Conservation (phyloP, 2,329 filamentous ascomycete species). For the Diaporthe longicolla region DNA sequence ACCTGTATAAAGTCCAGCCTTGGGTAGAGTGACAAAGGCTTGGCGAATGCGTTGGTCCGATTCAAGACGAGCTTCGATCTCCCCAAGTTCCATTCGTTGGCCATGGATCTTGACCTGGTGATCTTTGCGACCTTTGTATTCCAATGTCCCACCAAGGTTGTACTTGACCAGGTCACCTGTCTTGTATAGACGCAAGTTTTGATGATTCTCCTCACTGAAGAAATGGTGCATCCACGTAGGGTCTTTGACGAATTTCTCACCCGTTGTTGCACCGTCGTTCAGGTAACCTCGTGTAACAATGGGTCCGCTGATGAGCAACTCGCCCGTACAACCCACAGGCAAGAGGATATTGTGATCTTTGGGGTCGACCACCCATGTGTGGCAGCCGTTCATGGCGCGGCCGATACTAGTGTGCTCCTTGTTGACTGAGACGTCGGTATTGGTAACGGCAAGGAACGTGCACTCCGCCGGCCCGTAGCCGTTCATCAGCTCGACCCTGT, state of each 20-base stretch:
- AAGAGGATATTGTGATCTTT: constrained; percentile 43
- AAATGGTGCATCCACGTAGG: background rate
- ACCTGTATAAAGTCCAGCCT: background rate
- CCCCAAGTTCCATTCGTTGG: constrained; percentile 62
- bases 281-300: constrained; percentile 60
- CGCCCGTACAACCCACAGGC: constrained; percentile 44
- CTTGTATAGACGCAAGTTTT: constrained; percentile 47
- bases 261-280: constrained; percentile 55
- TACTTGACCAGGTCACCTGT: constrained; percentile 58
- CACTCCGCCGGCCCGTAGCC: constrained; percentile 44
- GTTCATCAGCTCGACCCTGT: constrained; percentile 41
- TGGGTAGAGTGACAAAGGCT: background rate
- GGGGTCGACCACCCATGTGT: constrained; percentile 49
- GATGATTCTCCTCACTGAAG: background rate
- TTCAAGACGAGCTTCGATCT: constrained; percentile 48
- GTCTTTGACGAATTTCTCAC: constrained; percentile 44
- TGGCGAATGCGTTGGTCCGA: constrained; percentile 38
- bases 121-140: constrained; percentile 65
- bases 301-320: constrained; percentile 44
- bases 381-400: constrained; percentile 33
- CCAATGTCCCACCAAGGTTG: constrained; percentile 53
- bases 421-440: constrained; percentile 33
- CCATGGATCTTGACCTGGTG: constrained; percentile 71
- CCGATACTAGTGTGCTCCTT: constrained; percentile 42
- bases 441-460: constrained; percentile 16